These are phyloP conservation scores for Salix caprea DNA, from an alignment of 345 rosid species.

Conservation along the genomic window DNA sequence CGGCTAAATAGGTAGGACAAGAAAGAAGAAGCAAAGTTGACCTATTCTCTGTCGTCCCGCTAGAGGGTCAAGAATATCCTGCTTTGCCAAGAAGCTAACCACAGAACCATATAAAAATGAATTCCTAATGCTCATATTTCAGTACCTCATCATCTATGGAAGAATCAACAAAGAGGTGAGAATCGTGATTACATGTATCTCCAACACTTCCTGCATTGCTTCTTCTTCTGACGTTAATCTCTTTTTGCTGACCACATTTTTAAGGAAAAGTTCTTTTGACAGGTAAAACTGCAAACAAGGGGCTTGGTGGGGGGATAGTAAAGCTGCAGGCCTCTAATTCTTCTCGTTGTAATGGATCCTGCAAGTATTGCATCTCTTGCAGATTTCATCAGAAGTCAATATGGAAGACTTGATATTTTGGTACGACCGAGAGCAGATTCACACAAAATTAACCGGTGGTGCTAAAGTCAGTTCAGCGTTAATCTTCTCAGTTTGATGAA, in stretches of 20 bases:
- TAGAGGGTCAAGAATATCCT: too few relatives aligned
- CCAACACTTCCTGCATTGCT: background rate
- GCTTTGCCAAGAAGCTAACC: too few relatives aligned
- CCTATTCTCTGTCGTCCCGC: too few relatives aligned
- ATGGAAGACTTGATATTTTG: constrained; percentile 51
- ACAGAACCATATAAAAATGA: too few relatives aligned
- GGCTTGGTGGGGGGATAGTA: background rate
- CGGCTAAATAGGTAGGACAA: too few relatives aligned
- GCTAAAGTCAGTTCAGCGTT: too few relatives aligned
- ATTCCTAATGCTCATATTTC: background rate
- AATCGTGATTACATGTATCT: background rate
- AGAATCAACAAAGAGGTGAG: constrained; percentile 2
- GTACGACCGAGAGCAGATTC: constrained; percentile 4
- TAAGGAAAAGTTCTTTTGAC: background rate
- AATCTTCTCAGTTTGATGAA: too few relatives aligned
- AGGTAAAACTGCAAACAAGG: constrained; percentile 11
- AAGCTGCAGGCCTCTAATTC: constrained; percentile 15
- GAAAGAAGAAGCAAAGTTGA: too few relatives aligned
- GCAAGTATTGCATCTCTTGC: constrained; percentile 32
- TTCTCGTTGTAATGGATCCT: constrained; percentile 48
- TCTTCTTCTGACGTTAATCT: too few relatives aligned
- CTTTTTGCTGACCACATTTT: background rate
- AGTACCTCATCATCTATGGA: background rate
- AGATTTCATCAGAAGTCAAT: constrained; percentile 27
- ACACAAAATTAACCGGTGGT: background rate